A percentile compares a stretch with the other conserved stretches of the same genome.
phyloP scores from a whole-genome alignment of 345 rosid species.

The Raphanus raphanistrum region DNA sequence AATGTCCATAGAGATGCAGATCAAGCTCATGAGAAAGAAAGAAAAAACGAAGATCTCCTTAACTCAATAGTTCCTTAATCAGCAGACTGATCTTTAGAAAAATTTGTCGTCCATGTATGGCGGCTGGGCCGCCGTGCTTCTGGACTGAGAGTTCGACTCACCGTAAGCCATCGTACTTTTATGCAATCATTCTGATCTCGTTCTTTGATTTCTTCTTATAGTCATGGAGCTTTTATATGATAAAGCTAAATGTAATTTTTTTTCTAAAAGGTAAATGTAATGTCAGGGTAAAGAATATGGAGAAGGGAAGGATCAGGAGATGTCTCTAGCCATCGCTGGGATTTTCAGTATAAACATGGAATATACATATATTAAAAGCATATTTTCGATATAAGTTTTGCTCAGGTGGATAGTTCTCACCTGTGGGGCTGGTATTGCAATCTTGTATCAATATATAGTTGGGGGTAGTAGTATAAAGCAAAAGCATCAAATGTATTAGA shows the following conservation, averaged over 20 bases:
- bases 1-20: too few species aligned
- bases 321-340: conserved; percentile 15
- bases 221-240: background rate
- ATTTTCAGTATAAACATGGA: conserved; percentile 14
- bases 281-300: conserved; percentile 13
- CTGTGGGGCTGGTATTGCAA: conserved; percentile 3
- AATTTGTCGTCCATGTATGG: background rate
- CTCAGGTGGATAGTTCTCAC: background rate
- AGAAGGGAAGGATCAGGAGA: conserved; percentile 14
- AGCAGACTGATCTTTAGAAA: background rate
- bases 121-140: background rate
- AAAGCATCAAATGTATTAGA: background rate
- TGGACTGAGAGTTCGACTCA: background rate
- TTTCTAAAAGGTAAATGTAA: background rate
- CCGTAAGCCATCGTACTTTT: conserved; percentile 16
- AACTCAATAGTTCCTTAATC: background rate
- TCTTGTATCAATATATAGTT: background rate
- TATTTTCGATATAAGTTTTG: conserved; percentile 1
- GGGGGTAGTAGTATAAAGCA: background rate
- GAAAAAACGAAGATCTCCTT: background rate
- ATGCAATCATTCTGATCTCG: conserved; percentile 4
- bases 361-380: background rate
- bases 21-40: background rate
- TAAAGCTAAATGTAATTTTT: background rate
- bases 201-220: background rate